phyloP scores from a whole-genome alignment of 2,329 filamentous ascomycete species.

The Ophiognomonia clavigignenti-juglandacearum region DNA sequence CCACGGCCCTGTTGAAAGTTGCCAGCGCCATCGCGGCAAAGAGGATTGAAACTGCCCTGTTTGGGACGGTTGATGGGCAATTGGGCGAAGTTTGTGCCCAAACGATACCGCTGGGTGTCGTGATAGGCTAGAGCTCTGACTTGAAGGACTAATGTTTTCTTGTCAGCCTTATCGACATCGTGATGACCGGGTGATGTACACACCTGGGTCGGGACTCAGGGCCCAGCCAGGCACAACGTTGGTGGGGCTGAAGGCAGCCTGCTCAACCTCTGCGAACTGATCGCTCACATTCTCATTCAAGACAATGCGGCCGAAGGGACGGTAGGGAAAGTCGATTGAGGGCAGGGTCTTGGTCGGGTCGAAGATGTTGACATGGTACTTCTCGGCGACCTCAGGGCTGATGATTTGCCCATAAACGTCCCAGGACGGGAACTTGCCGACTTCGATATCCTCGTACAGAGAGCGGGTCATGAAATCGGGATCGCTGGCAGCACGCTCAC shows the following conservation, averaged over 20 bases:
- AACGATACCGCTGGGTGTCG: constrained; percentile 51
- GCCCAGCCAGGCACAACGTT: constrained; percentile 52
- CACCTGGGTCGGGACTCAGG: constrained; percentile 43
- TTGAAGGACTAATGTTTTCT: constrained; percentile 41
- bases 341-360: constrained; percentile 54
- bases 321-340: constrained; percentile 42
- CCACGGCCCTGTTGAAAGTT: constrained; percentile 23
- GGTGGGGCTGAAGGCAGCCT: constrained; percentile 52
- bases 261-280: constrained; percentile 42
- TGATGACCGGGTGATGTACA: too few relatives aligned
- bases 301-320: constrained; percentile 43
- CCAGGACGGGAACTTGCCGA: constrained; percentile 43
- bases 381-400: constrained; percentile 44
- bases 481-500: constrained; percentile 7
- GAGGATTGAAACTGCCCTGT: constrained; percentile 29
- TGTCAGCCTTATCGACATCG: neutral
- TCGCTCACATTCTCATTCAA: constrained; percentile 42
- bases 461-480: constrained; percentile 48
- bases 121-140: constrained; percentile 51
- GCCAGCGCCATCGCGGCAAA: constrained; percentile 34
- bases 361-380: constrained; percentile 44
- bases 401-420: constrained; percentile 50
- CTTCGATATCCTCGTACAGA: constrained; percentile 40
- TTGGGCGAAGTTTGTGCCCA: constrained; percentile 55
- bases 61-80: constrained; percentile 46